Conservation (phyloP, 2,329 filamentous ascomycete genomes). For the Fonsecaea nubica region DNA sequence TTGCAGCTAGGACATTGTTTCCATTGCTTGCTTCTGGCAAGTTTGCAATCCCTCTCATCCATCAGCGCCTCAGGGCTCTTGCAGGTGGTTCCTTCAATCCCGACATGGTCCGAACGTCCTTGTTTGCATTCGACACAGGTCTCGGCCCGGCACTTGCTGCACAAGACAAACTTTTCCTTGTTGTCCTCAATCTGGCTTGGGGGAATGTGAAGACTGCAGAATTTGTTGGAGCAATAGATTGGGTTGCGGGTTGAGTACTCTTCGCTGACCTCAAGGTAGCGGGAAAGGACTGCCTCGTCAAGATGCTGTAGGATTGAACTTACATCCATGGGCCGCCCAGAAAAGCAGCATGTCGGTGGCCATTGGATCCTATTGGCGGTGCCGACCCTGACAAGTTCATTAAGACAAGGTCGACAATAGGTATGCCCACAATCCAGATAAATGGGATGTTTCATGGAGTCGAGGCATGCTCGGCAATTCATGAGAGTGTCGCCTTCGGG, state of each 20-base stretch:
- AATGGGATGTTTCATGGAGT: constrained; percentile 2
- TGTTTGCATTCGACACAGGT: constrained; percentile 30
- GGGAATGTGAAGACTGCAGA: constrained; percentile 20
- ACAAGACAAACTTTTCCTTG: constrained; percentile 22
- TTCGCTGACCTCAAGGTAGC: constrained; percentile 17
- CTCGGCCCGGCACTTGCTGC: constrained; percentile 13
- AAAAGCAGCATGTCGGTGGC: constrained; percentile 27
- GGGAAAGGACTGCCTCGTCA: constrained; percentile 17
- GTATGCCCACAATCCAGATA: constrained; percentile 23
- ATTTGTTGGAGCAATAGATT: constrained; percentile 24
- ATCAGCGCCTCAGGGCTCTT: constrained; percentile 18
- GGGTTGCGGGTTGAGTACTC: constrained; percentile 22
- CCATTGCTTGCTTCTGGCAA: constrained; percentile 27
- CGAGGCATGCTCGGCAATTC: constrained; percentile 22
- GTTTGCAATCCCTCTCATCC: constrained; percentile 13
- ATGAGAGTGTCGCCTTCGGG: neutral
- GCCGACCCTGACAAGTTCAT: constrained; percentile 17
- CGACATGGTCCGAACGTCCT: constrained; percentile 11
- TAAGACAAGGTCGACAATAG: constrained; percentile 26
- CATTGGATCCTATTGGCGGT: constrained; percentile 20
- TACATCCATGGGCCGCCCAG: constrained; percentile 14
- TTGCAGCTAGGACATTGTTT: constrained; percentile 34
- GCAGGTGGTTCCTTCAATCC: constrained; percentile 11
- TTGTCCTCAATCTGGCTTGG: neutral
- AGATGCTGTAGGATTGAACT: constrained; percentile 15